phyloP scores from a whole-genome alignment of 257 asterid species.

The Oldenlandia corymbosa region DNA sequence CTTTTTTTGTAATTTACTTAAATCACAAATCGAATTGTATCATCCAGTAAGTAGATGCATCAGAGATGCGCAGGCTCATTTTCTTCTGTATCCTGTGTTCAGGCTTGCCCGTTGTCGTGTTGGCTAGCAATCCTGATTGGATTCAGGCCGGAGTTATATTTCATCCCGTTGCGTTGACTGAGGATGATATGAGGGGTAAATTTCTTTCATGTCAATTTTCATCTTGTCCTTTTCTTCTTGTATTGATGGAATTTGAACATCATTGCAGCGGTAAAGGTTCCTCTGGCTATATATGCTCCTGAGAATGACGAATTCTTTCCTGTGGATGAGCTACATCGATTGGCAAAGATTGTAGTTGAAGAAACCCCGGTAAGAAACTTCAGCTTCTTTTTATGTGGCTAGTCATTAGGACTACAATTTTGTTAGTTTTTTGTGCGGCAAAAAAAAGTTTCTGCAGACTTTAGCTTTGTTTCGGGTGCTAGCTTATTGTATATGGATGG shows the following conservation, averaged over 20 bases:
- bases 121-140: conserved; percentile 44
- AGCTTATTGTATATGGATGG: not conserved
- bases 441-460: not conserved
- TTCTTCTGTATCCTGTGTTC: conserved; percentile 4
- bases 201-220: not conserved
- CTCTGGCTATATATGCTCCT: conserved; percentile 57
- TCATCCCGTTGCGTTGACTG: conserved; percentile 63
- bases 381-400: not conserved
- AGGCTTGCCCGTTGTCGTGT: conserved; percentile 44
- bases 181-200: conserved; percentile 55
- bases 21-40: no score
- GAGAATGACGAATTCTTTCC: conserved; percentile 42
- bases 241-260: not conserved
- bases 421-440: not conserved
- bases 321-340: conserved; percentile 31
- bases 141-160: conserved; percentile 52
- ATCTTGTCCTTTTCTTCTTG: not conserved
- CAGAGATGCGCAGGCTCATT: not conserved
- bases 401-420: not conserved
- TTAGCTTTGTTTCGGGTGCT: not conserved
- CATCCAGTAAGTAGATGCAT: not conserved
- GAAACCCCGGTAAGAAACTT: conserved; percentile 34
- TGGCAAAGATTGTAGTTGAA: conserved; percentile 35
- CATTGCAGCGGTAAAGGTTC: conserved; percentile 50
- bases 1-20: not conserved